Percentiles rank a stretch among this genome's conserved stretches.
Evolutionary conservation across 2,329 filamentous ascomycete species (phyloP).

Genomic region (Aspergillus sergii): DNA sequence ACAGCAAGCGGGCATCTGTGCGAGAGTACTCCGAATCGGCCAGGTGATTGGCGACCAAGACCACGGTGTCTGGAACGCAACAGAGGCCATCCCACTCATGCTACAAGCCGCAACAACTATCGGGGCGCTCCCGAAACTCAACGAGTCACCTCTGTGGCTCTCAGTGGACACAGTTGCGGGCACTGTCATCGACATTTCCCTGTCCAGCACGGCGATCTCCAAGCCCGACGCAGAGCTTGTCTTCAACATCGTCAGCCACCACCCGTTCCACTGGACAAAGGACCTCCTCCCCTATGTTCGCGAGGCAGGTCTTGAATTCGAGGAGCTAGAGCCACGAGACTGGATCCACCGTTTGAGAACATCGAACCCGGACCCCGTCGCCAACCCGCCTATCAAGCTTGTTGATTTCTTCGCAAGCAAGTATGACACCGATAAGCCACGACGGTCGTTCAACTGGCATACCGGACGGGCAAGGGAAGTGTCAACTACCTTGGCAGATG

Average conservation of each 20-base stretch:
- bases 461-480: constrained; percentile 21
- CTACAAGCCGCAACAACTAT: constrained; percentile 50
- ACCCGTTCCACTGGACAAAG: constrained; percentile 53
- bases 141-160: constrained; percentile 49
- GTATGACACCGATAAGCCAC: constrained; percentile 42
- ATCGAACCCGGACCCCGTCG: constrained; percentile 51
- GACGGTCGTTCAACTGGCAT: constrained; percentile 17
- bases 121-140: constrained; percentile 49
- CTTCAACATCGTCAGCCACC: constrained; percentile 58
- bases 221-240: constrained; percentile 29
- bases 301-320: constrained; percentile 42
- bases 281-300: constrained; percentile 59
- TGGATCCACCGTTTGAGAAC: constrained; percentile 43
- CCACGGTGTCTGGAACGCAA: constrained; percentile 27
- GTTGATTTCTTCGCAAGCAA: constrained; percentile 57
- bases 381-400: constrained; percentile 57
- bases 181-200: constrained; percentile 35
- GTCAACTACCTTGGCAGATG: constrained; percentile 18
- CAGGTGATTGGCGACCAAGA: constrained; percentile 38
- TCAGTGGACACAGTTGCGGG: constrained; percentile 48
- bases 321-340: constrained; percentile 26
- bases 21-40: constrained; percentile 36
- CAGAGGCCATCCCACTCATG: constrained; percentile 54
- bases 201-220: constrained; percentile 16
- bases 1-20: constrained; percentile 17